Conservation (phyloP, 441 rosid genomes). For the Rhodomyrtus psidioides region DNA sequence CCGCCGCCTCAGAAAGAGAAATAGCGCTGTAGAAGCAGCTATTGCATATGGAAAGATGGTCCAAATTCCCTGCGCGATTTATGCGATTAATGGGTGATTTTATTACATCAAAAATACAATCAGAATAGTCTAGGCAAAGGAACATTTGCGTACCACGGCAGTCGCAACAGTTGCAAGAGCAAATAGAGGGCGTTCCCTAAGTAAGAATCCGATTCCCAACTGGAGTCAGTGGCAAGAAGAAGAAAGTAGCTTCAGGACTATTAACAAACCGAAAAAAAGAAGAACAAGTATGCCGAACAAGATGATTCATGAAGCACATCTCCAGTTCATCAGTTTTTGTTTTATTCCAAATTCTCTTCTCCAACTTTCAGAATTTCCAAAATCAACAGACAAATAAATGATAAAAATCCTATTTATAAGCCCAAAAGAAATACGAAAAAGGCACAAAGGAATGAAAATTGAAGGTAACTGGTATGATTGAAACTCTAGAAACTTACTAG, state of each 20-base stretch:
- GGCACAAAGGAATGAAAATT: neutral
- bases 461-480: neutral
- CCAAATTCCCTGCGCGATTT: conserved; percentile 62
- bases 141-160: conserved; percentile 43
- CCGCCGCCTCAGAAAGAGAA: conserved; percentile 33
- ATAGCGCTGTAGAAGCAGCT: conserved; percentile 68
- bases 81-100: neutral
- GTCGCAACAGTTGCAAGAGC: conserved; percentile 80
- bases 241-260: conserved; percentile 2
- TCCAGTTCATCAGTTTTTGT: neutral
- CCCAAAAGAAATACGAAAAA: neutral
- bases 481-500: neutral
- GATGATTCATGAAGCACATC: neutral
- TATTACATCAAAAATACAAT: neutral
- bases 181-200: conserved; percentile 67
- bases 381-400: neutral
- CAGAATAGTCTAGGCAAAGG: neutral
- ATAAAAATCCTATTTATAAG: neutral
- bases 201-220: conserved; percentile 62
- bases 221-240: conserved; percentile 18
- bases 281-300: neutral
- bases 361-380: neutral
- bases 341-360: neutral
- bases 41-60: conserved; percentile 55
- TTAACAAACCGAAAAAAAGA: neutral